Percentiles rank a stretch among this genome's conserved stretches.
These are phyloP conservation scores for Fusarium sp. DNA, from an alignment of 2,329 filamentous ascomycete species.

Conservation along the genomic window DNA sequence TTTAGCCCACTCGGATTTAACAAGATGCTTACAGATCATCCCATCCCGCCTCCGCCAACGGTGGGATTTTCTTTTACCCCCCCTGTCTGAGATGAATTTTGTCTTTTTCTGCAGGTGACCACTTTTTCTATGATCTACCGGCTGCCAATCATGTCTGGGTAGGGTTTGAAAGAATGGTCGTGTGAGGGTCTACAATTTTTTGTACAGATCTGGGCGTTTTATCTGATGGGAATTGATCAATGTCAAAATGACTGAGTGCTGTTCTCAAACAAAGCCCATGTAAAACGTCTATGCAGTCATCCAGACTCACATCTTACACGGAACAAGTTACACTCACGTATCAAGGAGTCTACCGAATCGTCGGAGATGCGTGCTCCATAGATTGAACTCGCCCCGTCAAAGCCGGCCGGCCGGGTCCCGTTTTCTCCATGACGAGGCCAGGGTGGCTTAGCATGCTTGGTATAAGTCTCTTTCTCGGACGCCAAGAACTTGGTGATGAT, in stretches of 20 bases:
- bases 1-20: not conserved
- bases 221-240: not conserved
- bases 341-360: not conserved
- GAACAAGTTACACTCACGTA: not conserved
- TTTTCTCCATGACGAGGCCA: constrained; percentile 17
- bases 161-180: not conserved
- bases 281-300: not conserved
- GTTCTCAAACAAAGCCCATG: not conserved
- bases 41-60: not conserved
- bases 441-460: constrained; percentile 34
- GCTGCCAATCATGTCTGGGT: not conserved
- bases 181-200: not conserved
- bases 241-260: not conserved
- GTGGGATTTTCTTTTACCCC: not conserved
- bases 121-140: not conserved
- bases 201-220: not conserved
- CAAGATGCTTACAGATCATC: not conserved
- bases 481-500: constrained; percentile 19
- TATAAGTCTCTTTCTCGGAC: not conserved
- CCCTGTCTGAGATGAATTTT: not conserved
- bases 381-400: not conserved
- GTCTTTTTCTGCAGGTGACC: not conserved
- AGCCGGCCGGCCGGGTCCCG: constrained; percentile 1
- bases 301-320: not conserved
- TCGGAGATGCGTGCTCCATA: not conserved